A percentile compares a stretch with the other conserved stretches of the same genome.
phyloP scores from a whole-genome alignment of 495 filamentous ascomycete species.

The Geopyxis carbonaria region DNA sequence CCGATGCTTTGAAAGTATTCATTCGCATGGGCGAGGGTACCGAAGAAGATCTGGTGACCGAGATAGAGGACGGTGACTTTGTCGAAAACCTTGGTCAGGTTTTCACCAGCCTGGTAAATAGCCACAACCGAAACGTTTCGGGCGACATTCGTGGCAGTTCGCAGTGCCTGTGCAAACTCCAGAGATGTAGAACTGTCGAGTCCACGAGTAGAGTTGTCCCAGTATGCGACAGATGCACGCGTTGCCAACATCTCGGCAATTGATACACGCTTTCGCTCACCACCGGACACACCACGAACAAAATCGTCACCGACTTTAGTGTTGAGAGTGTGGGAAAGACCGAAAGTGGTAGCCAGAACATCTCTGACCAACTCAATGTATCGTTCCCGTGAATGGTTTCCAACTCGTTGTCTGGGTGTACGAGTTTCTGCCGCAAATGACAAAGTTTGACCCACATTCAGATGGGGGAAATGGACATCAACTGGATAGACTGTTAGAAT shows the following conservation, averaged over 20 bases:
- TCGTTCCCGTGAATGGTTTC: slow-evolving; percentile 39
- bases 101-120: slow-evolving; percentile 69
- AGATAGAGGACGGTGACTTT: no score
- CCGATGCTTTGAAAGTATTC: no score
- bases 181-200: slow-evolving; percentile 71
- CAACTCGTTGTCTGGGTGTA: slow-evolving; percentile 52
- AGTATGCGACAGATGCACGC: slow-evolving; percentile 52
- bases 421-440: slow-evolving; percentile 72
- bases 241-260: no score
- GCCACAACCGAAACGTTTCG: slow-evolving; percentile 63
- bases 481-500: no score
- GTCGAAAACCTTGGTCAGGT: slow-evolving; percentile 73
- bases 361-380: slow-evolving; percentile 56
- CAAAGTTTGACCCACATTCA: slow-evolving; percentile 71
- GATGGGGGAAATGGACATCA: slow-evolving; percentile 59
- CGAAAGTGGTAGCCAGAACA: slow-evolving; percentile 66
- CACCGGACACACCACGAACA: slow-evolving; percentile 67
- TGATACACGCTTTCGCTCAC: slow-evolving; percentile 62
- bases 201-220: slow-evolving; percentile 76
- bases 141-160: slow-evolving; percentile 63
- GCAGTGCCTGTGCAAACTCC: slow-evolving; percentile 44
- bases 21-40: no score
- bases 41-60: no score
- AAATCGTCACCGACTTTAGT: slow-evolving; percentile 70
- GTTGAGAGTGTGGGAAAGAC: slow-evolving; percentile 64